Evolutionary conservation across 768 basidiomycete genomes (phyloP).

Genomic region (Leucosporidium creatinivorum): DNA sequence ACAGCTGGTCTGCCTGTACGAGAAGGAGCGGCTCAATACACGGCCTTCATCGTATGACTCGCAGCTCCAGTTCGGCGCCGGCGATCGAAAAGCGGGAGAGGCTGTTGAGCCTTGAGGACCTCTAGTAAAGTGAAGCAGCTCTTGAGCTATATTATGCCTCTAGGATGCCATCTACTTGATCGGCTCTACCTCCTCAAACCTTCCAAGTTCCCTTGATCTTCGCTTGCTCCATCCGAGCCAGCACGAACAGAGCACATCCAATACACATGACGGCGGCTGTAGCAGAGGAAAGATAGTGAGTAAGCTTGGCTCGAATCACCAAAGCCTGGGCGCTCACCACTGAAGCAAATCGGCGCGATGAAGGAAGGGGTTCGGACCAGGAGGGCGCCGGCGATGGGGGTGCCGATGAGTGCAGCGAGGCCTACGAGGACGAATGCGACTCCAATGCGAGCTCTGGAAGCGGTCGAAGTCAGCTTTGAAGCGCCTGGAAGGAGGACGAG

Average conservation of each 20-base stretch:
- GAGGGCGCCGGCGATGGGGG: constrained; percentile 21
- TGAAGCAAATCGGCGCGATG: constrained; percentile 14
- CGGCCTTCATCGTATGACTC: too few species aligned
- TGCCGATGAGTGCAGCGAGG: constrained; percentile 11
- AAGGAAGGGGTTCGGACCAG: constrained; percentile 5
- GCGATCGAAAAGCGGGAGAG: too few species aligned
- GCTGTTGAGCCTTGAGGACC: too few species aligned
- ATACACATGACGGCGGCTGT: not conserved
- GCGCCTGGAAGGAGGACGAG: not conserved
- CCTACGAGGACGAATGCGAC: constrained; percentile 18
- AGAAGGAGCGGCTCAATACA: too few species aligned
- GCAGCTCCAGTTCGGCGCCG: too few species aligned
- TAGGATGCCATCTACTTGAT: too few species aligned
- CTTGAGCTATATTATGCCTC: too few species aligned
- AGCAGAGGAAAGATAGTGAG: not conserved
- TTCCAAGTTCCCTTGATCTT: not conserved
- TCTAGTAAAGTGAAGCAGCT: too few species aligned
- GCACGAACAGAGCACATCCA: not conserved
- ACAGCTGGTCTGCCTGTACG: too few species aligned
- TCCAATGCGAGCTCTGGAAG: not conserved
- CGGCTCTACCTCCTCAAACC: not conserved
- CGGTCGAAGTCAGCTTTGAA: not conserved
- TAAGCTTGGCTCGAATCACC: too few species aligned
- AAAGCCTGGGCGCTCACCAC: too few species aligned
- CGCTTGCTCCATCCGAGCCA: not conserved